phyloP scores from a whole-genome alignment of 495 filamentous ascomycete species.

The Corynascus novoguineensis region DNA sequence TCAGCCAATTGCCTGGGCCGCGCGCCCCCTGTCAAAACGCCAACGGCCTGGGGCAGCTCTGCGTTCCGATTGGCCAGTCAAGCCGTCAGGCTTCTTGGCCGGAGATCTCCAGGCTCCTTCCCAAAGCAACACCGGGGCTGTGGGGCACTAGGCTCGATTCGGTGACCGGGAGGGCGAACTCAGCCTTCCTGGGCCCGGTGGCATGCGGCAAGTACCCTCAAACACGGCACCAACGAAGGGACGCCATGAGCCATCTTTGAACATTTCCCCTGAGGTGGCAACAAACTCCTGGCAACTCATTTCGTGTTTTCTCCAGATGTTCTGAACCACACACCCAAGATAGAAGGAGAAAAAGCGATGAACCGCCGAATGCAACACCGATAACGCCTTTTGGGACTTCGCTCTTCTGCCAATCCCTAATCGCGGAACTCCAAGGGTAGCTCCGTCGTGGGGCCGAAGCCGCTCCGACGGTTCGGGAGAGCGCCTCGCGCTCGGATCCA shows the following conservation, averaged over 20 bases:
- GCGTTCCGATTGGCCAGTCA: constrained; percentile 11
- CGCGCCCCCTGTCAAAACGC: background rate
- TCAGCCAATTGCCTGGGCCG: background rate
- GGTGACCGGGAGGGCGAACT: constrained; percentile 26
- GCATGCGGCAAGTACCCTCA: constrained; percentile 1
- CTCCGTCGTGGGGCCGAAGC: too few species aligned
- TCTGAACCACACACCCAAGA: background rate
- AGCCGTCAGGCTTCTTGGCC: background rate
- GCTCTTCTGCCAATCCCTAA: background rate
- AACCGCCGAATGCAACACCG: constrained; percentile 2
- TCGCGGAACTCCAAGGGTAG: too few species aligned
- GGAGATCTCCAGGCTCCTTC: constrained; percentile 13
- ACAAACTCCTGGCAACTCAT: background rate
- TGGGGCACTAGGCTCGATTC: constrained; percentile 25
- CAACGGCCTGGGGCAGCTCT: background rate
- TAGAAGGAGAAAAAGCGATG: background rate
- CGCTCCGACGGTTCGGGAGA: background rate
- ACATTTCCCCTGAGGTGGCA: background rate
- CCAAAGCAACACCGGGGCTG: constrained; percentile 27
- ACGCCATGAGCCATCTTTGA: background rate
- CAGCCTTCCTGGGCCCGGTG: background rate
- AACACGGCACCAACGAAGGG: background rate
- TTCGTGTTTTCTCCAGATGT: background rate
- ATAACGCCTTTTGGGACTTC: background rate
- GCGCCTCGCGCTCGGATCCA: background rate